Conservation (phyloP, 352 stramenopile genomes). For the Phytopythium chamaehyphon region DNA sequence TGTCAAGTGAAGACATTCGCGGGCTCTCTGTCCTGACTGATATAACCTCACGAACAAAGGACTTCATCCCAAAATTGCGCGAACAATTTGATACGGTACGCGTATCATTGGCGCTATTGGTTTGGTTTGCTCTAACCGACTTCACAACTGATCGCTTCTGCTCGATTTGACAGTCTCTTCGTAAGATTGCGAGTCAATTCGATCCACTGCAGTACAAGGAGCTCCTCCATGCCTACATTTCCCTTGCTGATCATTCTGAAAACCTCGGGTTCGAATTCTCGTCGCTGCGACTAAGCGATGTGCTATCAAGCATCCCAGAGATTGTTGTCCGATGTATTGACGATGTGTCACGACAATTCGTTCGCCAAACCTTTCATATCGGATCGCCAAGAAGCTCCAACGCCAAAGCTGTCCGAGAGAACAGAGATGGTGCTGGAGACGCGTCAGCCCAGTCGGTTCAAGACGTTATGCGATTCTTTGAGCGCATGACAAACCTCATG, state of each 20-base stretch:
- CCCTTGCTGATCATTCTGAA: slow-evolving; percentile 70
- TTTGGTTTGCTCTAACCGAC: background rate
- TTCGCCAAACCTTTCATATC: slow-evolving; percentile 38
- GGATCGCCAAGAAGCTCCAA: slow-evolving; percentile 39
- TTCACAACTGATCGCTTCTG: background rate
- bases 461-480: slow-evolving; percentile 55
- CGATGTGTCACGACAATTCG: slow-evolving; percentile 50
- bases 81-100: slow-evolving; percentile 70
- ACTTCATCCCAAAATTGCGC: slow-evolving; percentile 72
- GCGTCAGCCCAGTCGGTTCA: slow-evolving; percentile 43
- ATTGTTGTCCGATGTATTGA: slow-evolving; percentile 79
- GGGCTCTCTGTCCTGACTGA: slow-evolving; percentile 57
- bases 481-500: slow-evolving; percentile 76
- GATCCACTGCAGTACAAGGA: slow-evolving; percentile 74
- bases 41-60: slow-evolving; percentile 52
- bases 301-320: slow-evolving; percentile 73
- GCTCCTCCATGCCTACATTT: slow-evolving; percentile 79
- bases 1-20: slow-evolving; percentile 39
- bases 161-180: slow-evolving; percentile 42
- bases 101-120: background rate
- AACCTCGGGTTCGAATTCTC: slow-evolving; percentile 80
- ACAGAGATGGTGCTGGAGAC: slow-evolving; percentile 11
- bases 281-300: slow-evolving; percentile 52
- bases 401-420: slow-evolving; percentile 17
- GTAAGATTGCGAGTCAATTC: slow-evolving; percentile 64